Evolutionary conservation across 2,329 filamentous ascomycete genomes (phyloP).

Genomic region (Chlorencoelia australis): DNA sequence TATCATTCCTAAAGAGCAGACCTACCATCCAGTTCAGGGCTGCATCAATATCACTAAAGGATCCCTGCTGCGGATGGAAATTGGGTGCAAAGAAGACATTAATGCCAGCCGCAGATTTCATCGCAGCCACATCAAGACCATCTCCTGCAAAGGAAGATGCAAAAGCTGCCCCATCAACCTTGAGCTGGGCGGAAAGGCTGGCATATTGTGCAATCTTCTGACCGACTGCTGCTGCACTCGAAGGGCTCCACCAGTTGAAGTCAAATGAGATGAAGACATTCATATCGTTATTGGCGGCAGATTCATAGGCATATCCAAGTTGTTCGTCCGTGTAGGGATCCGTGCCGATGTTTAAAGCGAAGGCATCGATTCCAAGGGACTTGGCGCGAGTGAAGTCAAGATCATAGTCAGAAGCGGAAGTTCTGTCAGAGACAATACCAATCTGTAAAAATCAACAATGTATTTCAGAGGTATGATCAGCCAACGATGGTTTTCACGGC

Average conservation of each 20-base stretch:
- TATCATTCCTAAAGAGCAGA: background rate
- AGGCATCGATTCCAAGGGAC: slow-evolving; percentile 27
- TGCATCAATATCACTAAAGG: slow-evolving; percentile 13
- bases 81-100: slow-evolving; percentile 19
- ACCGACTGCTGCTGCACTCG: slow-evolving; percentile 15
- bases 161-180: slow-evolving; percentile 26
- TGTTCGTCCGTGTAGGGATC: slow-evolving; percentile 24
- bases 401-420: slow-evolving; percentile 13
- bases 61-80: slow-evolving; percentile 14
- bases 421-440: slow-evolving; percentile 15
- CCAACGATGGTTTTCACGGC: too few species aligned
- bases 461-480: too few species aligned
- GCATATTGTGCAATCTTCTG: slow-evolving; percentile 23
- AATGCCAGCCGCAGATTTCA: slow-evolving; percentile 26
- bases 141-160: slow-evolving; percentile 43
- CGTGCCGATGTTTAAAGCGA: slow-evolving; percentile 27
- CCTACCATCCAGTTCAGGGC: slow-evolving; percentile 18
- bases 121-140: slow-evolving; percentile 30
- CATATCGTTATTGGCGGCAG: slow-evolving; percentile 21
- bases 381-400: slow-evolving; percentile 18
- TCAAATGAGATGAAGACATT: slow-evolving; percentile 29
- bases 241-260: slow-evolving; percentile 15
- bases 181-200: slow-evolving; percentile 27
- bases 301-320: slow-evolving; percentile 23
- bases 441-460: too few species aligned